Evolutionary conservation across 129 eudicot genomes (phyloP).

Genomic region (Tanacetum coccineum): DNA sequence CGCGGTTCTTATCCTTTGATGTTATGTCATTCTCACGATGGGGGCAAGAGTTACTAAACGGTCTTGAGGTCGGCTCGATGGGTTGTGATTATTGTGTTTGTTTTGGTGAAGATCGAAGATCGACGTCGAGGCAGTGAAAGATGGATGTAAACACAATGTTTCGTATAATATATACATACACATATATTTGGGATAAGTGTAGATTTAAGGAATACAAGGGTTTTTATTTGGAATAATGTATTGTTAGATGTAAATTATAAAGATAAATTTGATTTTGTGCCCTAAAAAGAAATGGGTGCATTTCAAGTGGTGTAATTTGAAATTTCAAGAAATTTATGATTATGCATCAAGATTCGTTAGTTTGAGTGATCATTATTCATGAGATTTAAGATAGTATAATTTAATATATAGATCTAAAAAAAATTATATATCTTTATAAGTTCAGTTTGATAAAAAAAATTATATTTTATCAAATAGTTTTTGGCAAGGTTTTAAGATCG

Average conservation of each 20-base stretch:
- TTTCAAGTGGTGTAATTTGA: constrained; percentile 14
- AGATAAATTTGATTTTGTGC: constrained; percentile 29
- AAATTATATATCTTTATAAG: no score
- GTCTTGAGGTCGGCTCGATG: neutral
- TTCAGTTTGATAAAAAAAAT: no score
- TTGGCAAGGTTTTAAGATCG: no score
- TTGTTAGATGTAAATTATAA: constrained; percentile 24
- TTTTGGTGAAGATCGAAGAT: constrained; percentile 11
- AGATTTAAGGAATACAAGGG: constrained; percentile 20
- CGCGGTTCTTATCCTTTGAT: neutral
- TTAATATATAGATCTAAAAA: no score
- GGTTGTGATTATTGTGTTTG: neutral
- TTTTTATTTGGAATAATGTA: constrained; percentile 30
- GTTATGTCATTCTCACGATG: neutral
- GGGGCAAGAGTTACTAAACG: neutral
- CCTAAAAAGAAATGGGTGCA: constrained; percentile 31
- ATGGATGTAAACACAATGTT: neutral
- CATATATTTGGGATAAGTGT: constrained; percentile 28
- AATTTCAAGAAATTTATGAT: constrained; percentile 15
- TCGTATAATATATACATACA: constrained; percentile 1
- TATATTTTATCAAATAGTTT: no score
- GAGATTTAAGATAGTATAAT: no score
- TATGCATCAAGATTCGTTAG: neutral
- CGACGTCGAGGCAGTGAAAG: neutral
- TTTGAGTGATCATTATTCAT: neutral